These are phyloP conservation scores for Tetrahymena borealis DNA, from an alignment of 73 alveolate species.

Conservation along the genomic window DNA sequence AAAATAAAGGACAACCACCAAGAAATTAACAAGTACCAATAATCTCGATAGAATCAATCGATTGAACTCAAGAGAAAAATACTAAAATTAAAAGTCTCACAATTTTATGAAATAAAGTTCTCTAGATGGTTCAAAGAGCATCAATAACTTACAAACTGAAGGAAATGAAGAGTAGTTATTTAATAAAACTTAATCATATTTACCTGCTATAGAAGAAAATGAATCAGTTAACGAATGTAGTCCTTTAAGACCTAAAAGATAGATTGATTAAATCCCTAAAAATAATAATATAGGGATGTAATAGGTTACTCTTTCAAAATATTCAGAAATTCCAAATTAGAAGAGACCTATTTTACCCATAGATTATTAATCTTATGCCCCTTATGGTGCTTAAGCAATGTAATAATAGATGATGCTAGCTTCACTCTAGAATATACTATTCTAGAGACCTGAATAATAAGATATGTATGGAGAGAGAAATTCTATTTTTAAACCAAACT, in stretches of 20 bases:
- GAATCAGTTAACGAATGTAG: background rate
- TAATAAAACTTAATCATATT: background rate
- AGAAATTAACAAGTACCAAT: background rate
- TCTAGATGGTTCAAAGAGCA: background rate
- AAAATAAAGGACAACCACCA: background rate
- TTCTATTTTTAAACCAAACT: background rate
- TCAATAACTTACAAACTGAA: background rate
- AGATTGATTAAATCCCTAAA: background rate
- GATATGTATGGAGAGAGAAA: background rate
- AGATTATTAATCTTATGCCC: too few relatives aligned
- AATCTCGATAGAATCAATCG: too few relatives aligned
- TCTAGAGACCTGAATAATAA: background rate
- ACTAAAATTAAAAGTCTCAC: background rate
- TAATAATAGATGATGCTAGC: background rate
- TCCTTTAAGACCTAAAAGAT: background rate
- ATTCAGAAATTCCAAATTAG: too few relatives aligned
- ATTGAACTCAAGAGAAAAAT: too few relatives aligned
- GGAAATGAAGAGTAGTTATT: background rate
- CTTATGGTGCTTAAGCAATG: too few relatives aligned
- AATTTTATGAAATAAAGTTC: background rate
- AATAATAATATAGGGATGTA: background rate
- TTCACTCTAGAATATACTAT: background rate
- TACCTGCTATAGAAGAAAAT: background rate
- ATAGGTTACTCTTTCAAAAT: background rate
- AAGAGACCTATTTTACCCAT: too few relatives aligned